A percentile compares a stretch with the other conserved stretches of the same genome.
Conservation (phyloP, 805 yeast species). For the Zygosaccharomyces bisporus region DNA sequence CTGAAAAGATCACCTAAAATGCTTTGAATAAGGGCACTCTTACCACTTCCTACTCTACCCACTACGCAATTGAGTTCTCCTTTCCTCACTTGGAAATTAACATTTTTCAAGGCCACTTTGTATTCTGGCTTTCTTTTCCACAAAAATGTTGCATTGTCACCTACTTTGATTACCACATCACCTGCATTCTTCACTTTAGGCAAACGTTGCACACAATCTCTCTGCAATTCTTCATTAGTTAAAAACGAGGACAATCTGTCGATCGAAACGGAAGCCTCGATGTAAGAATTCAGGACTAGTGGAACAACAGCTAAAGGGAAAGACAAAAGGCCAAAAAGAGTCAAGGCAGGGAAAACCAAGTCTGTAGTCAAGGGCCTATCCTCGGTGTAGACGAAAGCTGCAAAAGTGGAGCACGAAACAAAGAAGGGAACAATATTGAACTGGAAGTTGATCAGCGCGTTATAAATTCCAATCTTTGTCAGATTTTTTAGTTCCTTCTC, state of each 20-base stretch:
- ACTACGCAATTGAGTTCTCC: constrained; percentile 83
- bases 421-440: constrained; percentile 86
- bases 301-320: constrained; percentile 95
- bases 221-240: constrained; percentile 73
- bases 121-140: constrained; percentile 73
- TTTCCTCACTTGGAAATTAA: constrained; percentile 60
- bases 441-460: constrained; percentile 67
- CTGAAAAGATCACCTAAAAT: constrained; percentile 79
- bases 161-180: constrained; percentile 59
- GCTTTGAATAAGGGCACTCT: constrained; percentile 76
- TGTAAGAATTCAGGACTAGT: constrained; percentile 75
- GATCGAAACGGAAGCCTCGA: constrained; percentile 85
- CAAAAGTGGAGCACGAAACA: constrained; percentile 88
- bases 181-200: constrained; percentile 50
- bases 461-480: constrained; percentile 65
- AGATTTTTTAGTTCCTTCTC: constrained; percentile 78
- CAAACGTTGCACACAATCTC: constrained; percentile 55
- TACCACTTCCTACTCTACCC: constrained; percentile 89
- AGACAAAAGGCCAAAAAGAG: constrained; percentile 79
- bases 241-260: constrained; percentile 72
- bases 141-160: constrained; percentile 62
- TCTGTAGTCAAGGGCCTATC: constrained; percentile 76
- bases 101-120: constrained; percentile 61
- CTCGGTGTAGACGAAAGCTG: constrained; percentile 60
- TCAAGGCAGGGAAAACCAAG: constrained; percentile 84